Evolutionary conservation across 2,329 filamentous ascomycete species (phyloP).

Genomic region (Apiospora koreana): DNA sequence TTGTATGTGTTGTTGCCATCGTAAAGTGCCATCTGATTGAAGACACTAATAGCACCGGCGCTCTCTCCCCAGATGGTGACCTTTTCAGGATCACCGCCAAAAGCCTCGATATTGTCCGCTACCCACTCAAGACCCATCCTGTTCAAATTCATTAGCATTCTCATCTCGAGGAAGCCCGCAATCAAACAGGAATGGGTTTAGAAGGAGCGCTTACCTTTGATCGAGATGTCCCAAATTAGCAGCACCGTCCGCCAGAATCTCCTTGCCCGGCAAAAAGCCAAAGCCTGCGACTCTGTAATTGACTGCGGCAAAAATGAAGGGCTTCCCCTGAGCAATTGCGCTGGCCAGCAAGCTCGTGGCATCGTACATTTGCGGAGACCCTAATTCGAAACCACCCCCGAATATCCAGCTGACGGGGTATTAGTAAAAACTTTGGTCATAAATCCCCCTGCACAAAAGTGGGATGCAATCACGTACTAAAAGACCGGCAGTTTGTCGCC

Average conservation of each 20-base stretch:
- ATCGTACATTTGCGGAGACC: slow-evolving; percentile 51
- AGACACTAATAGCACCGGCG: slow-evolving; percentile 71
- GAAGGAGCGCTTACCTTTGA: slow-evolving; percentile 43
- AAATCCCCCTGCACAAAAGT: neutral
- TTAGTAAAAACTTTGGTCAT: neutral
- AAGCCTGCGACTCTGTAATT: slow-evolving; percentile 79
- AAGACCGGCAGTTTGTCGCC: slow-evolving; percentile 60
- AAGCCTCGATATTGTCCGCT: slow-evolving; percentile 73
- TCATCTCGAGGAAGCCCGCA: neutral
- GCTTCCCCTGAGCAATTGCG: slow-evolving; percentile 53
- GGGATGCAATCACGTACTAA: slow-evolving; percentile 38
- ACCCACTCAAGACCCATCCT: slow-evolving; percentile 73
- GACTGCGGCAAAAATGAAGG: slow-evolving; percentile 73
- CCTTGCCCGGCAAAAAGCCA: slow-evolving; percentile 70
- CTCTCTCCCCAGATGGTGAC: slow-evolving; percentile 81
- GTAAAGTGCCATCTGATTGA: slow-evolving; percentile 75
- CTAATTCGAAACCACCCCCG: slow-evolving; percentile 64
- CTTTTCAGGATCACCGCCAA: slow-evolving; percentile 73
- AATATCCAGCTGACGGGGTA: slow-evolving; percentile 58
- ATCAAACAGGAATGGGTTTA: neutral
- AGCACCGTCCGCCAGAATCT: slow-evolving; percentile 66
- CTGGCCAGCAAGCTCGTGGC: slow-evolving; percentile 46
- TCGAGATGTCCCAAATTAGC: slow-evolving; percentile 73
- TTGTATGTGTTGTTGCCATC: slow-evolving; percentile 75
- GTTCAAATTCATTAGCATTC: neutral